Evolutionary conservation across 139 green algal species (phyloP), one percentile per base, ranked within the genome.

Genomic region (Tetradesmus lagerheimii): DNA sequence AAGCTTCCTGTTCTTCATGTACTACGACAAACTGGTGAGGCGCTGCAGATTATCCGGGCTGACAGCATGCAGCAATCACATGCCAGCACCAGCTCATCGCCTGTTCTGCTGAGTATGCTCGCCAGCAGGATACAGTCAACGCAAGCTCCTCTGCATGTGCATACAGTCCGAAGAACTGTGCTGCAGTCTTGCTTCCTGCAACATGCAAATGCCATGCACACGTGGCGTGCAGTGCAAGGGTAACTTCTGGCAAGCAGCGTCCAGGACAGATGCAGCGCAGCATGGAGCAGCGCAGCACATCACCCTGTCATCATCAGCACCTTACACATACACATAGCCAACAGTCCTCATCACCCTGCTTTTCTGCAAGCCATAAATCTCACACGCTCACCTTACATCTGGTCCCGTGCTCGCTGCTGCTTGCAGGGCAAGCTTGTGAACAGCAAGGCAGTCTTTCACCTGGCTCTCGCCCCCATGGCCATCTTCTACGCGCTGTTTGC

Each of bases 401-500:
- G 50, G 11, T 84, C 35, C 39, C 20, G 18, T 84, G 39, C 1
- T 80, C 6, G 66, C 76, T 64, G 37, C 78, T 81, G 78, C 78
- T 43, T 38, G 29, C 53, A 89, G 84, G 84, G 34, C 37, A 81
- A 81, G 38, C 25, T 81, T 1, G 39, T 80, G 20, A n/a, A 53
- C 84, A 66, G 38, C 47, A 50, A 85, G 0, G 53, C 75, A 0
- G 93, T 97, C 39, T 98, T 97, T 92, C 96, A 96, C 66, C 91
- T 89, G 15, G 90, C 95, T 11, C 85, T 98, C 15, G 88, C 92
- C 8, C 94, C 96, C 4, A 93, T 98, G 35, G 79, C 97, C 16
- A 83, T 83, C 39, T 96, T 96, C 81, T 98, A 98, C 88, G 88
- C 88, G 12, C 74, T 97, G 29, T 98, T 98, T 91, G 92, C 94